Evolutionary conservation across 768 basidiomycete species (phyloP).

Genomic region (Coprinellus micaceus): DNA sequence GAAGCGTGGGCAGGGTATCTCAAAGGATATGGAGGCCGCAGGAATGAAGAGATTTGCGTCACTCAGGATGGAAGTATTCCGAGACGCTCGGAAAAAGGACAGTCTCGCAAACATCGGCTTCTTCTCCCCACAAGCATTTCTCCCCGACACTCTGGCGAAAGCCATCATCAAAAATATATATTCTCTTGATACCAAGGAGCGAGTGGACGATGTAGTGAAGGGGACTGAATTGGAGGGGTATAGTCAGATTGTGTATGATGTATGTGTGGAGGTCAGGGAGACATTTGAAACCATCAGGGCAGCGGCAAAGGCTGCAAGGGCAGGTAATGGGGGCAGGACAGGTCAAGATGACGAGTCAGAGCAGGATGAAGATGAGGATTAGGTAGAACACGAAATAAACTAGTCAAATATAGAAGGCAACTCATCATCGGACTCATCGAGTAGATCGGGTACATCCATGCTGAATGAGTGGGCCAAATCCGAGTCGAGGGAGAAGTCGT

Average conservation of each 20-base stretch:
- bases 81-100: not conserved
- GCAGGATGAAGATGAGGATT: not conserved
- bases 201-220: not conserved
- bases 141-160: slow-evolving; percentile 5
- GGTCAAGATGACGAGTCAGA: not conserved
- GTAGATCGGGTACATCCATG: too few relatives aligned
- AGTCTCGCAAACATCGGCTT: not conserved
- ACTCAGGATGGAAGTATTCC: not conserved
- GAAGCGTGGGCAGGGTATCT: slow-evolving; percentile 4
- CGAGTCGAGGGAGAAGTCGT: too few relatives aligned
- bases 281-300: not conserved
- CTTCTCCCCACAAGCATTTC: not conserved
- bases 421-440: too few relatives aligned
- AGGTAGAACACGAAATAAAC: not conserved
- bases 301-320: not conserved
- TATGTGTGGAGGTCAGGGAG: too few relatives aligned
- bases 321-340: not conserved
- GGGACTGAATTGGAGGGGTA: too few relatives aligned
- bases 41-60: not conserved
- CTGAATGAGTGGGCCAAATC: too few relatives aligned
- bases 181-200: not conserved
- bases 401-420: slow-evolving; percentile 8
- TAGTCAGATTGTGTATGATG: too few relatives aligned
- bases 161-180: slow-evolving; percentile 2
- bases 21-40: slow-evolving; percentile 3